Conservation (phyloP, 345 rosid genomes). For the Ceriops decandra region DNA sequence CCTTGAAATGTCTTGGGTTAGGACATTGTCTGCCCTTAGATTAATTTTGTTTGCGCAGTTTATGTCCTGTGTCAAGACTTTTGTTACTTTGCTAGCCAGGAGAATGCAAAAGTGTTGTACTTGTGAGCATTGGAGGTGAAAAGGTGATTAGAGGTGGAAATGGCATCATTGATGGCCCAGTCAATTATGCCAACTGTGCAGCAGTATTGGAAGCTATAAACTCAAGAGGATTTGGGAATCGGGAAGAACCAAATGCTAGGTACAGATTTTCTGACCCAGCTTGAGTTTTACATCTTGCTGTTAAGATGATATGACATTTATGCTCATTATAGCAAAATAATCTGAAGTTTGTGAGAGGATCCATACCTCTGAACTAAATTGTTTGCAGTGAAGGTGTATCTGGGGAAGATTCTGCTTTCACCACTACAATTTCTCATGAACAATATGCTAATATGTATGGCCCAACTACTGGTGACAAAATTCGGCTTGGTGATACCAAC, state of each 20-base stretch:
- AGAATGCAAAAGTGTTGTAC: slow-evolving; percentile 67
- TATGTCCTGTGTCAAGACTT: slow-evolving; percentile 9
- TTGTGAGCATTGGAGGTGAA: slow-evolving; percentile 76
- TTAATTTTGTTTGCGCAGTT: neutral
- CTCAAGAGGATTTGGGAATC: slow-evolving; percentile 40
- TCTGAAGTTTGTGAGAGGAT: slow-evolving; percentile 1
- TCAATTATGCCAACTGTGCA: slow-evolving; percentile 38
- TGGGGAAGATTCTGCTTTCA: slow-evolving; percentile 57
- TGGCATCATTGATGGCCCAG: slow-evolving; percentile 62
- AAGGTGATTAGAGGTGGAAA: slow-evolving; percentile 85
- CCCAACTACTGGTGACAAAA: slow-evolving; percentile 88
- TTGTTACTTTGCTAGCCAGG: slow-evolving; percentile 71
- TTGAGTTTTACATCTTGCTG: slow-evolving; percentile 7
- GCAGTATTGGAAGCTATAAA: slow-evolving; percentile 45
- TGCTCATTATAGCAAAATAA: neutral
- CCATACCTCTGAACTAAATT: slow-evolving; percentile 19
- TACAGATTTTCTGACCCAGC: slow-evolving; percentile 27
- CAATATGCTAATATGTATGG: slow-evolving; percentile 90
- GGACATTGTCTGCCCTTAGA: slow-evolving; percentile 13
- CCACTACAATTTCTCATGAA: slow-evolving; percentile 47
- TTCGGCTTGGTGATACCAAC: slow-evolving; percentile 82
- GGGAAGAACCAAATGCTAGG: slow-evolving; percentile 68
- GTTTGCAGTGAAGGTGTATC: slow-evolving; percentile 65
- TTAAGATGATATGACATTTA: slow-evolving; percentile 10
- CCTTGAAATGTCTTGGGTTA: neutral